Percentiles rank a stretch among this genome's conserved stretches.
Evolutionary conservation across 371 early-diverging fungal species (phyloP).

Genomic region (Coemansia linderi): DNA sequence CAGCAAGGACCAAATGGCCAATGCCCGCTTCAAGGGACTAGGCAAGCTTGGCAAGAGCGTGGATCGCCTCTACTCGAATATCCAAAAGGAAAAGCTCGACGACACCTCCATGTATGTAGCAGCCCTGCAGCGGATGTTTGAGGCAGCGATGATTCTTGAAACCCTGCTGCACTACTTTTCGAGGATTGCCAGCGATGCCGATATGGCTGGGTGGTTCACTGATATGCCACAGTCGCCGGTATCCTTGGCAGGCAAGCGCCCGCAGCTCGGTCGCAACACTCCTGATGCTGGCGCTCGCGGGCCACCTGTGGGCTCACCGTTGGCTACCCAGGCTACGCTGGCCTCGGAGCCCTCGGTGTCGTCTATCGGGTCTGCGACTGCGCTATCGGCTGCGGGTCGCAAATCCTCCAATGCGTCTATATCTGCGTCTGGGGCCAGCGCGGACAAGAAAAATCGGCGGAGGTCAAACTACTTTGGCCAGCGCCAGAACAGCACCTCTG

Average conservation of each 20-base stretch:
- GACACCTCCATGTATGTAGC: slow-evolving; percentile 48
- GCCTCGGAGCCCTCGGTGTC: slow-evolving; percentile 33
- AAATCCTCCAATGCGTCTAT: slow-evolving; percentile 46
- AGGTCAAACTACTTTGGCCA: slow-evolving; percentile 51
- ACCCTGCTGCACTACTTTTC: slow-evolving; percentile 49
- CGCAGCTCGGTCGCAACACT: slow-evolving; percentile 19
- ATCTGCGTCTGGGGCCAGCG: slow-evolving; percentile 12
- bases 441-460: slow-evolving; percentile 41
- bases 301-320: slow-evolving; percentile 10
- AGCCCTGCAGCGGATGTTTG: slow-evolving; percentile 50
- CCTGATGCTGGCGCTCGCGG: slow-evolving; percentile 19
- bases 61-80: slow-evolving; percentile 54
- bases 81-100: slow-evolving; percentile 54
- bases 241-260: slow-evolving; percentile 29
- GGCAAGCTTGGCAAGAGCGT: slow-evolving; percentile 55
- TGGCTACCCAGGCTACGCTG: slow-evolving; percentile 33
- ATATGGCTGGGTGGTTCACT: slow-evolving; percentile 50
- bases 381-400: slow-evolving; percentile 15
- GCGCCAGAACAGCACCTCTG: slow-evolving; percentile 30
- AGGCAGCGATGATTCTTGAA: slow-evolving; percentile 44
- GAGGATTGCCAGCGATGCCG: slow-evolving; percentile 48
- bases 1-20: slow-evolving; percentile 47
- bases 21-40: slow-evolving; percentile 49
- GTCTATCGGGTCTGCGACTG: slow-evolving; percentile 29
- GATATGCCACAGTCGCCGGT: slow-evolving; percentile 46